Conservation (phyloP, 2,329 filamentous ascomycete species). For the Neonectria sp. region DNA sequence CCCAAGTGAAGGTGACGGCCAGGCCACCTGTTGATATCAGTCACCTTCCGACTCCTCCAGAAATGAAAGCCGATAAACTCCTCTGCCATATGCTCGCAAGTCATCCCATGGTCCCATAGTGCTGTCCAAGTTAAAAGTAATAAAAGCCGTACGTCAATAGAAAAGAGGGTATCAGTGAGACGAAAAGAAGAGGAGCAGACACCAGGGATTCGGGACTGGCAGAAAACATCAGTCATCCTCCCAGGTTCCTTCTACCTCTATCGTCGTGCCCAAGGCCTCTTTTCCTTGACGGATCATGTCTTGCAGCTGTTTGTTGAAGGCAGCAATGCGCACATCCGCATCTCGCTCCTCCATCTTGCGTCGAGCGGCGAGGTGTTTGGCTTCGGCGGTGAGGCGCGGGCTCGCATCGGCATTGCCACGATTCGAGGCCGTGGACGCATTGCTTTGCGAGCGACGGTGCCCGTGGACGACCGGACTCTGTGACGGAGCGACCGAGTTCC, state of each 20-base stretch:
- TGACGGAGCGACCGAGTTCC: slow-evolving; percentile 33
- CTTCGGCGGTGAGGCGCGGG: slow-evolving; percentile 74
- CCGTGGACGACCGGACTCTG: slow-evolving; percentile 29
- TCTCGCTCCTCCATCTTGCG: slow-evolving; percentile 82
- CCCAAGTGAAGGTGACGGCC: background rate
- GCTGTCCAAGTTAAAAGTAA: slow-evolving; percentile 12
- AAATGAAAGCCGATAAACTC: slow-evolving; percentile 22
- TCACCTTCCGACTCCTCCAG: slow-evolving; percentile 5
- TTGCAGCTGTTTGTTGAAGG: slow-evolving; percentile 84
- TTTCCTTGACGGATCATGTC: slow-evolving; percentile 92
- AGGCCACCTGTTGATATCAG: slow-evolving; percentile 1
- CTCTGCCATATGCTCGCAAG: slow-evolving; percentile 7
- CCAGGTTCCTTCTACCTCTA: slow-evolving; percentile 70
- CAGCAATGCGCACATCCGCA: slow-evolving; percentile 83
- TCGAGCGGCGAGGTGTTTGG: slow-evolving; percentile 80
- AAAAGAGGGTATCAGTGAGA: slow-evolving; percentile 28
- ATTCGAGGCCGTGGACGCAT: slow-evolving; percentile 58
- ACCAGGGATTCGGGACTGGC: background rate
- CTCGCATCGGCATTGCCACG: slow-evolving; percentile 54
- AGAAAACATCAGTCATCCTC: slow-evolving; percentile 53
- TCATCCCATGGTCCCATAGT: slow-evolving; percentile 8
- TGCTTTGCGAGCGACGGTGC: slow-evolving; percentile 63
- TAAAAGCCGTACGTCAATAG: slow-evolving; percentile 16
- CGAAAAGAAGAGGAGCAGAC: slow-evolving; percentile 13
- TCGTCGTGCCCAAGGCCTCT: slow-evolving; percentile 84